Percentiles rank a stretch among this genome's conserved stretches.
Evolutionary conservation across 2,329 filamentous ascomycete genomes (phyloP).

Genomic region (Nakataea oryzae): DNA sequence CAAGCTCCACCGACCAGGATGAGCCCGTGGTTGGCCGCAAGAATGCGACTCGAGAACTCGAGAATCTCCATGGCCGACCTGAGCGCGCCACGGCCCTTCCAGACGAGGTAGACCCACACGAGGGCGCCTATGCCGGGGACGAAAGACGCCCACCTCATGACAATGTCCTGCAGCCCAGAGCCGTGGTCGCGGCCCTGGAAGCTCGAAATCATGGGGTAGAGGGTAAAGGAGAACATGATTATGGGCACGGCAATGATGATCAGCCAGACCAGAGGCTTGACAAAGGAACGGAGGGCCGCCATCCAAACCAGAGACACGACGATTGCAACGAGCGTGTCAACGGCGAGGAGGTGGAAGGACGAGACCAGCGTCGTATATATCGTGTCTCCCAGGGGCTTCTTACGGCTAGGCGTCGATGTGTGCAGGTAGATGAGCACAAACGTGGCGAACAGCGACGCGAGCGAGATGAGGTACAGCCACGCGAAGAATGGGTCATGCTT

Average conservation of each 20-base stretch:
- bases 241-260: constrained; percentile 78
- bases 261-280: constrained; percentile 68
- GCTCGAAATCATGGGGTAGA: constrained; percentile 86
- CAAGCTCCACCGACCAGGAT: constrained; percentile 74
- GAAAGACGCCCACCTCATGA: constrained; percentile 80
- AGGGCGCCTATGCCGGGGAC: constrained; percentile 64
- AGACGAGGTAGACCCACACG: constrained; percentile 76
- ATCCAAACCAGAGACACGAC: constrained; percentile 87
- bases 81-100: constrained; percentile 69
- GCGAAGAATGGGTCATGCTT: constrained; percentile 87
- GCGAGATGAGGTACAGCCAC: constrained; percentile 74
- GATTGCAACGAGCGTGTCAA: constrained; percentile 85
- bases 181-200: constrained; percentile 70
- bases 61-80: constrained; percentile 78
- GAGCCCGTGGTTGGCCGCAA: constrained; percentile 75
- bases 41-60: constrained; percentile 82
- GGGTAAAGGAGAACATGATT: constrained; percentile 76
- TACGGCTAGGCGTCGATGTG: constrained; percentile 58
- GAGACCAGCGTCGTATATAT: constrained; percentile 82
- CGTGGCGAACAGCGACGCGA: constrained; percentile 77
- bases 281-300: constrained; percentile 76
- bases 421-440: constrained; percentile 86
- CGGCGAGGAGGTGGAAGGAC: constrained; percentile 80
- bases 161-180: constrained; percentile 70
- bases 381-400: constrained; percentile 75